Percentiles rank a stretch among this genome's conserved stretches.
phyloP scores from a whole-genome alignment of 2,329 filamentous ascomycete species.

The Celoporthe dispersa region DNA sequence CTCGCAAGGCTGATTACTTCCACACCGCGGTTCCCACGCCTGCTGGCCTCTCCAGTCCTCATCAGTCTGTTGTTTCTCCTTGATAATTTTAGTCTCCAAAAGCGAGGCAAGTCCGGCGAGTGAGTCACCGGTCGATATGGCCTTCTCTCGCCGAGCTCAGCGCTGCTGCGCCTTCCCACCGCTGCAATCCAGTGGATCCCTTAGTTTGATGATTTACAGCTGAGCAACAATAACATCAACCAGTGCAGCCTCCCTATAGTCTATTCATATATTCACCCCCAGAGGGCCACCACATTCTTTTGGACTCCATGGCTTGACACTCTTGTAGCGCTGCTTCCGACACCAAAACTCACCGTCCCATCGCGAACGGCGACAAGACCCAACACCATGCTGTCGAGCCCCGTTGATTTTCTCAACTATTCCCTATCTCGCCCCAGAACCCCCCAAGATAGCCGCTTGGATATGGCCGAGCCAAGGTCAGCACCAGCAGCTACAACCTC shows the following conservation, averaged over 20 bases:
- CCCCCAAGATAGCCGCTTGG: neutral
- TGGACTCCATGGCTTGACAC: neutral
- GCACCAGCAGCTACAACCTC: neutral
- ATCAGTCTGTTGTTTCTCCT: neutral
- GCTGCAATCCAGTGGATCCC: neutral
- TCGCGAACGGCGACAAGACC: no score
- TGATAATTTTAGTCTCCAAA: neutral
- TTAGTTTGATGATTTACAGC: neutral
- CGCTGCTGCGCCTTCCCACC: conserved; percentile 5
- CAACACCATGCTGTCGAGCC: neutral
- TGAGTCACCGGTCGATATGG: neutral
- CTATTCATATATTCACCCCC: no score
- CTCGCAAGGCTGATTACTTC: neutral
- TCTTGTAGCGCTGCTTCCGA: neutral
- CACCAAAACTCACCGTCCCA: neutral
- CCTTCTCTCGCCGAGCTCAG: neutral
- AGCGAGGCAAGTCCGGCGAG: neutral
- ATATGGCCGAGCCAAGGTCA: neutral
- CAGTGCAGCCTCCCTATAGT: neutral
- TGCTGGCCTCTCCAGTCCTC: neutral
- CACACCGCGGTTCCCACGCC: neutral
- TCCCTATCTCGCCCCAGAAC: neutral
- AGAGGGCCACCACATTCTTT: neutral
- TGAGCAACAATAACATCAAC: neutral
- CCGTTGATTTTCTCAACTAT: neutral